These are phyloP conservation scores for Serendipita sp. DNA, from an alignment of 768 basidiomycete species.

Conservation along the genomic window DNA sequence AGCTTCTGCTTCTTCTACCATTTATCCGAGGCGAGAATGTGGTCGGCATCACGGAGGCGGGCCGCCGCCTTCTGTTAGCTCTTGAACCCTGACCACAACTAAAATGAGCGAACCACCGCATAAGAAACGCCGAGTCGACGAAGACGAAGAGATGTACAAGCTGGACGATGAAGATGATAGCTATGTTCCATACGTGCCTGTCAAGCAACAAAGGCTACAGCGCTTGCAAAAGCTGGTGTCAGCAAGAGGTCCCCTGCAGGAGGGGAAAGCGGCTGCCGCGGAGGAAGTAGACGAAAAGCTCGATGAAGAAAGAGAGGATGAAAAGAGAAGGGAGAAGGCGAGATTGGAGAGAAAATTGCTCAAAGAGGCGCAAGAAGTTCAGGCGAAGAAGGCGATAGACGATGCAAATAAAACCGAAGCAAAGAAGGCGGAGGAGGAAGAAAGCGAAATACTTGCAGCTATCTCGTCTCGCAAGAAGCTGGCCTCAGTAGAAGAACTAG, in stretches of 20 bases:
- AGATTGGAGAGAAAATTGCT: constrained; percentile 78
- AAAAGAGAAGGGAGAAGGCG: constrained; percentile 52
- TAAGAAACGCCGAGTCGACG: background rate
- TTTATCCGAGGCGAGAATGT: background rate
- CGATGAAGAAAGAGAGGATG: constrained; percentile 68
- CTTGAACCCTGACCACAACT: background rate
- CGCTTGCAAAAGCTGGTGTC: constrained; percentile 63
- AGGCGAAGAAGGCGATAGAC: constrained; percentile 64
- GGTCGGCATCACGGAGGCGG: background rate
- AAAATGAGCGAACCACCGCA: background rate
- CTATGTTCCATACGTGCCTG: constrained; percentile 78
- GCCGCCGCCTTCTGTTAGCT: background rate
- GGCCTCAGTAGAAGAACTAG: constrained; percentile 83
- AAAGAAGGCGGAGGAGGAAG: constrained; percentile 77
- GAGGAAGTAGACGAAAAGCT: constrained; percentile 41
- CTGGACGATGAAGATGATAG: constrained; percentile 24
- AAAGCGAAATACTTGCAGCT: constrained; percentile 81
- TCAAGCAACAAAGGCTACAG: constrained; percentile 68
- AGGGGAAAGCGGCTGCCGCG: constrained; percentile 39
- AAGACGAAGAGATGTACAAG: background rate
- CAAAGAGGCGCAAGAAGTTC: constrained; percentile 91
- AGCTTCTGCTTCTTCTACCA: background rate
- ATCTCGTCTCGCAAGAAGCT: constrained; percentile 84
- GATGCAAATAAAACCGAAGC: constrained; percentile 78
- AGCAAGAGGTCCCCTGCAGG: constrained; percentile 34